These are phyloP conservation scores for Globisporangium perplexum DNA, from an alignment of 352 stramenopile species.

Conservation along the genomic window DNA sequence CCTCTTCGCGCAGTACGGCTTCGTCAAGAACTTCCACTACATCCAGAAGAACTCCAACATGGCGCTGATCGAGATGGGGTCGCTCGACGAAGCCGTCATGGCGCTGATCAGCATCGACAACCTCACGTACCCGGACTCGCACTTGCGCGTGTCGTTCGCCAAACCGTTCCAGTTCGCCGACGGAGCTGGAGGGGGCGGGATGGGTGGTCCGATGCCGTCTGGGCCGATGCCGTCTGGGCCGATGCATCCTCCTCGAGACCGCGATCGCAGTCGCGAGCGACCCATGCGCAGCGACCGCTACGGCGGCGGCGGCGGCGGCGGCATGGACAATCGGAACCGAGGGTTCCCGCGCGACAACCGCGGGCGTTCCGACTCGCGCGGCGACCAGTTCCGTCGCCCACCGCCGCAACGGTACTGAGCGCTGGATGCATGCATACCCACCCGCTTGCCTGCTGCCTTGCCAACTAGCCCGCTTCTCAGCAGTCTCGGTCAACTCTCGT, in stretches of 20 bases:
- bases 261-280: slow-evolving; percentile 42
- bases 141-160: slow-evolving; percentile 80
- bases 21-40: slow-evolving; percentile 70
- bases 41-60: slow-evolving; percentile 75
- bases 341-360: slow-evolving; percentile 2
- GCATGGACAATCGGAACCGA: slow-evolving; percentile 16
- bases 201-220: slow-evolving; percentile 8
- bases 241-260: slow-evolving; percentile 27
- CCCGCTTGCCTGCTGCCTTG: not conserved
- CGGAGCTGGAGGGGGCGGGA: slow-evolving; percentile 6
- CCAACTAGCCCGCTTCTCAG: no score
- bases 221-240: slow-evolving; percentile 15
- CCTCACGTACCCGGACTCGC: slow-evolving; percentile 57
- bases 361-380: not conserved
- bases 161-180: slow-evolving; percentile 42
- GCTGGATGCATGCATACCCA: not conserved
- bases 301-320: slow-evolving; percentile 2
- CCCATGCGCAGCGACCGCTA: slow-evolving; percentile 4
- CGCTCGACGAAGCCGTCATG: slow-evolving; percentile 69
- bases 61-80: slow-evolving; percentile 72
- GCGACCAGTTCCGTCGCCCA: slow-evolving; percentile 17
- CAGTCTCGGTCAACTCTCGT: not conserved
- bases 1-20: slow-evolving; percentile 65
- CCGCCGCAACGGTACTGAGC: slow-evolving; percentile 18
- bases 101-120: slow-evolving; percentile 69